Base-by-base conservation (phyloP, 768 basidiomycete genomes). In the Agrocybe praecox region DNA sequence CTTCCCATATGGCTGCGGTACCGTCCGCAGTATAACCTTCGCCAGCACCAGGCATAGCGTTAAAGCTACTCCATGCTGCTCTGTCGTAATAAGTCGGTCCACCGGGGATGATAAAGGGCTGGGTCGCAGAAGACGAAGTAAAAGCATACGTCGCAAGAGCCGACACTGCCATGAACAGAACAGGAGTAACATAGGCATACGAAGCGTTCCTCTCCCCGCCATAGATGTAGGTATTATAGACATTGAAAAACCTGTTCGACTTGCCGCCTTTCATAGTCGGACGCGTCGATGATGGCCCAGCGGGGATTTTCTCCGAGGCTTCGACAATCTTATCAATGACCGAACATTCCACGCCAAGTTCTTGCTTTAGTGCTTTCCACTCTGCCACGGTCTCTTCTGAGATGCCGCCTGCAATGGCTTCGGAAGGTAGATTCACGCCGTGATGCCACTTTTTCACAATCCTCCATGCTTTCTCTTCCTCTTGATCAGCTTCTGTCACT, bases 291-390 rank as follows among this genome's bases (percentile, higher is more conserved):
- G 58, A 46, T 2, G 61, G 26, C 7, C 60, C 44, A 23, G 44
- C 23, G 14, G 57, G 24, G 18, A 9, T 46, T 46, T 34, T 65
- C 22, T 58, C 57, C 5, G 75, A 76, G 29, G 56, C 64, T 44
- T 69, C 82, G 53, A 94, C 75, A 50, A 88, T 72, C 69, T 87
- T 84, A 68, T 94, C 91, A 63, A 94, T 89, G 46, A 90, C 88
- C 24, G 75, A 62, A 63, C 92, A 94, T 23, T 87, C 87, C 44
- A 92, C 78, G 11, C 92, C 92, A 9, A 94, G 78, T 67, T 93
- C 90, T 23, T 83, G 83, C 71, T 94, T 91, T 52, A 94, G 74
- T 7, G 86, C 80, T 60, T 84, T 84, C 92, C 92, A 94, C 60
- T 91, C 90, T 60, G 88, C 89, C 21, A 80, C 69, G 1, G 83